phyloP scores from a whole-genome alignment of 1,284 basidiomycete species.

The Cutaneotrichosporon spelunceum region DNA sequence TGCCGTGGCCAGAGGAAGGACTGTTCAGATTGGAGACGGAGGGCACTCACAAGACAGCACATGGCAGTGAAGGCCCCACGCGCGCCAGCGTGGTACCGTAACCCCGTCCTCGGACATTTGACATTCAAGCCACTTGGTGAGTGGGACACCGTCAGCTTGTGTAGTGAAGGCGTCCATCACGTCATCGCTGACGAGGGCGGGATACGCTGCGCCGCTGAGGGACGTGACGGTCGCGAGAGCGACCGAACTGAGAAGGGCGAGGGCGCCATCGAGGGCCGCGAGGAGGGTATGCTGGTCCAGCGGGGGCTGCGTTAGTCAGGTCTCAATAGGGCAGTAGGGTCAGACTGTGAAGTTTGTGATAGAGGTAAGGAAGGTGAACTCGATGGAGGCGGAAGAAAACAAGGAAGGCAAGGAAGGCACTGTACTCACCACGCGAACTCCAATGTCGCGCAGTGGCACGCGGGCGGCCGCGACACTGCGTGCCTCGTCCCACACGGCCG shows the following conservation, averaged over 20 bases:
- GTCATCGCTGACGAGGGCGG: background rate
- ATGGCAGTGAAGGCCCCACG: conserved; percentile 3
- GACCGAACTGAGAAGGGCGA: background rate
- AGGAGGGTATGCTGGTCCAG: background rate
- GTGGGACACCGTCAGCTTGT: background rate
- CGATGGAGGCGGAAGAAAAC: background rate
- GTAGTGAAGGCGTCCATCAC: background rate
- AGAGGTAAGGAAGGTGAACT: background rate
- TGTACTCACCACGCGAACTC: background rate
- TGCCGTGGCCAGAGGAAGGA: conserved; percentile 10
- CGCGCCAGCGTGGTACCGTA: background rate
- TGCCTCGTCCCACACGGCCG: background rate
- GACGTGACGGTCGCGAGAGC: conserved; percentile 1
- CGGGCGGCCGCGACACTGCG: background rate
- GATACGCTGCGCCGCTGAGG: conserved; percentile 2
- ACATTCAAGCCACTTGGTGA: background rate
- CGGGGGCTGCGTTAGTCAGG: background rate
- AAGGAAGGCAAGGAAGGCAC: background rate
- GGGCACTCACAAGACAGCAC: conserved; percentile 10
- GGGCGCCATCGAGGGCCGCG: background rate
- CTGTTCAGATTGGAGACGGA: background rate
- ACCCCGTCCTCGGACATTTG: background rate
- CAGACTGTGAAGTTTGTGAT: no score
- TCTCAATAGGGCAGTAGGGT: no score
- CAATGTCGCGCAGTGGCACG: background rate